Conservation (phyloP, 2,329 filamentous ascomycete genomes). For the Aspergillus aculeatus region DNA sequence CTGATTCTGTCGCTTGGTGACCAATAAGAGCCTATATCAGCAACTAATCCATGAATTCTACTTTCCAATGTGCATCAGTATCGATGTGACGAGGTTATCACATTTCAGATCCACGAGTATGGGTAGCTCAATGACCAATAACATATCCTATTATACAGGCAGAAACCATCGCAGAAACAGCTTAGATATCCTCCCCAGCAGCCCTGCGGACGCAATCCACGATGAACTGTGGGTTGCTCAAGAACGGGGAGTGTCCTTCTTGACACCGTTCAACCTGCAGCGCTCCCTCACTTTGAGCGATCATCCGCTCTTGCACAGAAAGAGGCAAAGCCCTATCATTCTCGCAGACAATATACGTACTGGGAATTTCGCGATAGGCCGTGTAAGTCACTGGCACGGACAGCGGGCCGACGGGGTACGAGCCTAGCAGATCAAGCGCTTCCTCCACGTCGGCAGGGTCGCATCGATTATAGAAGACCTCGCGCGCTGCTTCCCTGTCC, state of each 20-base stretch:
- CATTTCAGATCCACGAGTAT: not conserved
- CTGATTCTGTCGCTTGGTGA: not conserved
- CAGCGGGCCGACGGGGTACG: conserved; percentile 25
- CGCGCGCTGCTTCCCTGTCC: conserved; percentile 15
- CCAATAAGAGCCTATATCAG: not conserved
- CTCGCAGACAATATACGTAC: conserved; percentile 31
- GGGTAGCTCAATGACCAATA: not conserved
- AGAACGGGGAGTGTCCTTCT: conserved; percentile 30
- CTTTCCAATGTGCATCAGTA: not conserved
- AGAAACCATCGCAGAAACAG: not conserved
- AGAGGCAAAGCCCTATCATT: conserved; percentile 26
- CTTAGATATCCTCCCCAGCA: conserved; percentile 21
- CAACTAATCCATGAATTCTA: not conserved
- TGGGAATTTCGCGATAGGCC: conserved; percentile 28
- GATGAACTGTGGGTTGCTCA: conserved; percentile 29
- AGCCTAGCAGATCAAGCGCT: conserved; percentile 25
- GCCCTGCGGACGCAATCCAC: conserved; percentile 25
- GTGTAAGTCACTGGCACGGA: conserved; percentile 29
- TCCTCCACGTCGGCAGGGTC: conserved; percentile 23
- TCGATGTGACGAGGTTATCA: too few species aligned
- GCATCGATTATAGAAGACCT: conserved; percentile 27
- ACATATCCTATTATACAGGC: not conserved
- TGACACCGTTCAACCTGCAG: conserved; percentile 29
- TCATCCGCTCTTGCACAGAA: conserved; percentile 26
- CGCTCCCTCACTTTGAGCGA: conserved; percentile 25